Percentiles rank a stretch among this genome's conserved stretches.
These are phyloP conservation scores for Sugiyamaella sp. DNA, from an alignment of 1,139 yeast species.

Conservation along the genomic window DNA sequence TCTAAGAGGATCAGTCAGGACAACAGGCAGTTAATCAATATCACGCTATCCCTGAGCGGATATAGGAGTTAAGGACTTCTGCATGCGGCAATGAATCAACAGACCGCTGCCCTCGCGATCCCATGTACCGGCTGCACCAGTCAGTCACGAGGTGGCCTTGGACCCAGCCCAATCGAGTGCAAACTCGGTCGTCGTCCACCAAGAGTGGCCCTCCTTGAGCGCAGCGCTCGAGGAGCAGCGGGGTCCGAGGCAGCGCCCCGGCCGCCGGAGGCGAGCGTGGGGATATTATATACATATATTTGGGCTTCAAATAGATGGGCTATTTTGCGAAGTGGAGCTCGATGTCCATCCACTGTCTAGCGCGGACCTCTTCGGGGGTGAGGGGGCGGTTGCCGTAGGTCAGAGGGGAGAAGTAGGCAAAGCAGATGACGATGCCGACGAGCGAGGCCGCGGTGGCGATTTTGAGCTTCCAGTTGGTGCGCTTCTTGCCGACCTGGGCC, in stretches of 20 bases:
- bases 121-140: too few relatives aligned
- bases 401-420: slow-evolving; percentile 77
- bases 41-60: too few relatives aligned
- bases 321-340: slow-evolving; percentile 83
- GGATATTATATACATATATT: slow-evolving; percentile 4
- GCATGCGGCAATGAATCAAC: too few relatives aligned
- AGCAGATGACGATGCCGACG: slow-evolving; percentile 52
- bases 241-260: slow-evolving; percentile 6
- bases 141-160: too few relatives aligned
- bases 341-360: slow-evolving; percentile 82
- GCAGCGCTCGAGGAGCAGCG: background rate
- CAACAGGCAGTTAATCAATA: too few relatives aligned
- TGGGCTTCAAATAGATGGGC: slow-evolving; percentile 14
- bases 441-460: slow-evolving; percentile 40
- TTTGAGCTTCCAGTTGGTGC: slow-evolving; percentile 32
- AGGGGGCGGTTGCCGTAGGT: slow-evolving; percentile 79
- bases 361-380: slow-evolving; percentile 62
- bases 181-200: too few relatives aligned
- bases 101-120: too few relatives aligned
- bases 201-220: background rate
- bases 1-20: too few relatives aligned
- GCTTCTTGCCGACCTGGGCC: slow-evolving; percentile 17
- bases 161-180: too few relatives aligned
- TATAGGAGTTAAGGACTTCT: too few relatives aligned
- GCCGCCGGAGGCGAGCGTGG: slow-evolving; percentile 5